A percentile compares a stretch with the other conserved stretches of the same genome.
Conservation (phyloP, 2,329 filamentous ascomycete species). For the Penicillium expansum region DNA sequence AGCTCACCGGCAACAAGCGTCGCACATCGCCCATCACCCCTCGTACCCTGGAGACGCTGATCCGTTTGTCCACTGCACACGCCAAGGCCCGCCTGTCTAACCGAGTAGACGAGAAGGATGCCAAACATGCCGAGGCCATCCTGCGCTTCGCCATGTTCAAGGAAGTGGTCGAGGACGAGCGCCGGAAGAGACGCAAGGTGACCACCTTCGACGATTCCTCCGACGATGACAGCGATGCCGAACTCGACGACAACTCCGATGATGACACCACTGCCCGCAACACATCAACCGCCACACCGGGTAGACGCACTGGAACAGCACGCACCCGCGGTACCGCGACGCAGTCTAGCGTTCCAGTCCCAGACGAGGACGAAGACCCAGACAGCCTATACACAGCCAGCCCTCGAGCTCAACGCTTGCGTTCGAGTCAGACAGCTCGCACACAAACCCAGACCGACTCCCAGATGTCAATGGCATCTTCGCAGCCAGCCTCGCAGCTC, state of each 20-base stretch:
- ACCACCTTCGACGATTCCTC: slow-evolving; percentile 64
- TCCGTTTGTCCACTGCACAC: slow-evolving; percentile 93
- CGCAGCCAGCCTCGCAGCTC: slow-evolving; percentile 71
- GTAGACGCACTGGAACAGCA: slow-evolving; percentile 28
- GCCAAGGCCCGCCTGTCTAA: slow-evolving; percentile 88
- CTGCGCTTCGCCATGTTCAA: slow-evolving; percentile 96
- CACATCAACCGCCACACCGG: slow-evolving; percentile 31
- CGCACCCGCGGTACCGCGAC: slow-evolving; percentile 37
- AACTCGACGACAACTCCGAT: slow-evolving; percentile 35
- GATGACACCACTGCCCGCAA: slow-evolving; percentile 23
- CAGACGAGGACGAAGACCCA: slow-evolving; percentile 47
- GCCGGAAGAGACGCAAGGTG: slow-evolving; percentile 78
- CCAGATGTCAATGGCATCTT: slow-evolving; percentile 74
- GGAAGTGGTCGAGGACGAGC: slow-evolving; percentile 76
- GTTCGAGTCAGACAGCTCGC: slow-evolving; percentile 39
- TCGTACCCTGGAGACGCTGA: slow-evolving; percentile 95
- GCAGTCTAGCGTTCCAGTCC: slow-evolving; percentile 45
- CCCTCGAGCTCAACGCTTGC: slow-evolving; percentile 44
- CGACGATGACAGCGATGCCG: slow-evolving; percentile 46
- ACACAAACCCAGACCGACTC: slow-evolving; percentile 45
- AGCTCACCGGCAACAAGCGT: slow-evolving; percentile 89
- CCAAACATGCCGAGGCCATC: slow-evolving; percentile 81
- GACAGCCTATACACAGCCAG: slow-evolving; percentile 56
- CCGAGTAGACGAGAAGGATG: slow-evolving; percentile 85
- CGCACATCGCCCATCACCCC: slow-evolving; percentile 94